phyloP scores from a whole-genome alignment of 1,139 yeast species.

The Arxiozyma bovina region DNA sequence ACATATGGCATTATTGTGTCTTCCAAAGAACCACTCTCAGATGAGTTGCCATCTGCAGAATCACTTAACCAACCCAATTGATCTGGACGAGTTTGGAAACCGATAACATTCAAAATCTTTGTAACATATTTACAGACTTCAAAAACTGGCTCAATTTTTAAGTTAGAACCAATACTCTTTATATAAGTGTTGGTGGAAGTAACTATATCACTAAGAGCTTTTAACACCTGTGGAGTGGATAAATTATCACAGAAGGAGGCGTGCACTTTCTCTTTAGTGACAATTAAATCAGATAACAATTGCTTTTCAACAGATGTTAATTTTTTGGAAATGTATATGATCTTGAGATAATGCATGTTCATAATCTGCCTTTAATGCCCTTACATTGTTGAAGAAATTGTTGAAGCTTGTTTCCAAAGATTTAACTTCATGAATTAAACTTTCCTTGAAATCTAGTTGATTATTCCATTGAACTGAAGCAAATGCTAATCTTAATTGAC shows the following conservation, averaged over 20 bases:
- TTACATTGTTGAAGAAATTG: conserved; percentile 74
- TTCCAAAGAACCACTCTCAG: conserved; percentile 39
- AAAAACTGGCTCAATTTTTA: conserved; percentile 57
- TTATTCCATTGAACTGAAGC: conserved; percentile 89
- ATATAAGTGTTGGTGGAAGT: conserved; percentile 67
- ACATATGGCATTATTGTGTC: conserved; percentile 73
- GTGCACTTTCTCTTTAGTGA: conserved; percentile 57
- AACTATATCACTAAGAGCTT: conserved; percentile 57
- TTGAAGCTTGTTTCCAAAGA: conserved; percentile 63
- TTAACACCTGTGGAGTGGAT: conserved; percentile 66
- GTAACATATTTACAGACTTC: conserved; percentile 64
- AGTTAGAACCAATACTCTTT: conserved; percentile 39
- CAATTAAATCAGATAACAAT: conserved; percentile 43
- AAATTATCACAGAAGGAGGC: conserved; percentile 81
- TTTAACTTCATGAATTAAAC: conserved; percentile 66
- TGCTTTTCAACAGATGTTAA: conserved; percentile 44
- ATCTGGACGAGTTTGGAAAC: conserved; percentile 65
- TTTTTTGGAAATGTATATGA: conserved; percentile 48
- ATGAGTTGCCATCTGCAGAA: conserved; percentile 18
- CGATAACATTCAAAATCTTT: conserved; percentile 59
- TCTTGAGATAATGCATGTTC: conserved; percentile 6
- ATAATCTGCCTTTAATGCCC: conserved; percentile 63
- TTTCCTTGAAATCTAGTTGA: conserved; percentile 84
- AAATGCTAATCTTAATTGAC: conserved; percentile 85
- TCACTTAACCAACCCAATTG: conserved; percentile 68